Evolutionary conservation across 1,139 yeast species (phyloP).

Genomic region (Geotrichum europaeum): DNA sequence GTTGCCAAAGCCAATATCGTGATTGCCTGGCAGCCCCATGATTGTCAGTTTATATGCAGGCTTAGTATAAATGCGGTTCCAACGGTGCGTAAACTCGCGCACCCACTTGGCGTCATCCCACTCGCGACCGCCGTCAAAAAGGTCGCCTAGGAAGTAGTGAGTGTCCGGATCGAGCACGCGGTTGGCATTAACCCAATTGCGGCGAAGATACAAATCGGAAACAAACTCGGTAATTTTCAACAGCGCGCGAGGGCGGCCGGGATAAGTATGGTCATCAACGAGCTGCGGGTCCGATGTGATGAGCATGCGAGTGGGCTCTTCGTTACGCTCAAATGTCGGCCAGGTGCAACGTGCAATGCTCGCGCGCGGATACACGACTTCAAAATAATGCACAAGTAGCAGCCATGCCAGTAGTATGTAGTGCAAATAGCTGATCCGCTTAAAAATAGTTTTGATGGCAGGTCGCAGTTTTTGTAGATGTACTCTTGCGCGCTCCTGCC

Average conservation of each 20-base stretch:
- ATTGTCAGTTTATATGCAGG: constrained; percentile 42
- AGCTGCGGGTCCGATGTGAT: constrained; percentile 90
- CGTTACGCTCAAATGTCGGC: constrained; percentile 50
- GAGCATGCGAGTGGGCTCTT: constrained; percentile 53
- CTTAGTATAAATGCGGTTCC: constrained; percentile 54
- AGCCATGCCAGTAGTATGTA: constrained; percentile 42
- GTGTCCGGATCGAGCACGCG: constrained; percentile 63
- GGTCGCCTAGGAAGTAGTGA: constrained; percentile 76
- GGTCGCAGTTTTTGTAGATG: not conserved
- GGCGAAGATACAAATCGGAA: constrained; percentile 70
- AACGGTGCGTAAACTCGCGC: constrained; percentile 58
- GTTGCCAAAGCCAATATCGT: constrained; percentile 88
- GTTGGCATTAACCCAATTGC: constrained; percentile 66
- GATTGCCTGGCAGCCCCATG: constrained; percentile 84
- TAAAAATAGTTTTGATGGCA: not conserved
- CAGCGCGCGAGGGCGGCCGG: constrained; percentile 34
- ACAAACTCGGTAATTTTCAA: constrained; percentile 36
- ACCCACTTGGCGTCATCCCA: constrained; percentile 71
- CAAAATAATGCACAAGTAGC: constrained; percentile 50
- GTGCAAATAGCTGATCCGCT: constrained; percentile 1
- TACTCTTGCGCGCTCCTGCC: not conserved
- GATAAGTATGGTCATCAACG: constrained; percentile 67
- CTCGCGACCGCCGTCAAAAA: constrained; percentile 92
- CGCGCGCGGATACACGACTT: constrained; percentile 47
- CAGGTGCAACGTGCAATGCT: constrained; percentile 53